Evolutionary conservation across 1,284 basidiomycete genomes (phyloP).

Genomic region (Vanrija sp.): DNA sequence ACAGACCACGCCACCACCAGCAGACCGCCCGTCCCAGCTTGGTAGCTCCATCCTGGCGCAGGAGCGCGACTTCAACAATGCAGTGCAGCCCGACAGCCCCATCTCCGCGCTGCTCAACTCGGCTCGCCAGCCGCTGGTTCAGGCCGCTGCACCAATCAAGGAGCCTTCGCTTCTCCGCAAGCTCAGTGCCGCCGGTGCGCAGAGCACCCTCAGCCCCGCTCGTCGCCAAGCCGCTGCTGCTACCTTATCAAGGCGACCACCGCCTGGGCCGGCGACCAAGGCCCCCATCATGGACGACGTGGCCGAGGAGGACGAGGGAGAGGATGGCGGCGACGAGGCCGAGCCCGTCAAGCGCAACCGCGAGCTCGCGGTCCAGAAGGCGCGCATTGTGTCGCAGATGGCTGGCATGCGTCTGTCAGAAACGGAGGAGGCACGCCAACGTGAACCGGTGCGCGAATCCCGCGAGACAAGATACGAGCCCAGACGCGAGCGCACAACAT

Average conservation of each 20-base stretch:
- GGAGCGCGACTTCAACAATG: conserved; percentile 93
- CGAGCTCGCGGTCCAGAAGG: conserved; percentile 73
- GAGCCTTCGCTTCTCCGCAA: conserved; percentile 61
- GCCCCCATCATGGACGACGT: conserved; percentile 56
- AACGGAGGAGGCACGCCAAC: background rate
- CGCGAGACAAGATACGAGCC: background rate
- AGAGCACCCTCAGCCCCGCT: conserved; percentile 41
- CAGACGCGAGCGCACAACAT: background rate
- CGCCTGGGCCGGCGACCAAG: conserved; percentile 47
- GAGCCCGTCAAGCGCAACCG: conserved; percentile 27
- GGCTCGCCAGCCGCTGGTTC: conserved; percentile 80
- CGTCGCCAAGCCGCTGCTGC: conserved; percentile 25
- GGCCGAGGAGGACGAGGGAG: conserved; percentile 43
- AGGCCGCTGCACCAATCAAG: conserved; percentile 54
- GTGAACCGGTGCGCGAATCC: too few relatives aligned
- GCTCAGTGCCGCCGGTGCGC: conserved; percentile 47
- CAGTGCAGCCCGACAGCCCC: conserved; percentile 89
- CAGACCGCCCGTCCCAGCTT: conserved; percentile 19
- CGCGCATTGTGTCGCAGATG: conserved; percentile 85
- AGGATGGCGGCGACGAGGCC: conserved; percentile 40
- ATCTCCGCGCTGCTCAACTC: conserved; percentile 84
- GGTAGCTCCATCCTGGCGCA: conserved; percentile 65
- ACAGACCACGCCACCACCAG: conserved; percentile 12
- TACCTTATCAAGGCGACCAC: background rate
- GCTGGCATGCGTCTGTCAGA: conserved; percentile 46